These are phyloP conservation scores for Agaricus sinodeliciosus DNA, from an alignment of 768 basidiomycete genomes.

Conservation along the genomic window DNA sequence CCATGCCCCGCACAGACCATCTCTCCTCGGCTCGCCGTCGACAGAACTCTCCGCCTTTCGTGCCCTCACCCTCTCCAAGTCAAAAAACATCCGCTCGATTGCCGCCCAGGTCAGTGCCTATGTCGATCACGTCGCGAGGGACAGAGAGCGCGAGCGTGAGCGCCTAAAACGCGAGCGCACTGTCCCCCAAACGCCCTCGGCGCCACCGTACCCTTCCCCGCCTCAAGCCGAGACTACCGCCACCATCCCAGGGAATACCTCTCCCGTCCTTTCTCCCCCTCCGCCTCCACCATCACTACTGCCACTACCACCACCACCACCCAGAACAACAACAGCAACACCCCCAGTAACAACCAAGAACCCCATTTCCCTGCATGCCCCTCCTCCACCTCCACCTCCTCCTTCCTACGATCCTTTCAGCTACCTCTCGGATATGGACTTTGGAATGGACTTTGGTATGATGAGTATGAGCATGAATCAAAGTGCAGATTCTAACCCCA, in stretches of 20 bases:
- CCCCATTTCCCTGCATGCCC: constrained; percentile 11
- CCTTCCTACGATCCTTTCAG: constrained; percentile 38
- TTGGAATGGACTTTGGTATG: constrained; percentile 30
- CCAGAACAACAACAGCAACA: constrained; percentile 2
- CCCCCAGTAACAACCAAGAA: background rate
- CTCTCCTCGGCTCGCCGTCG: constrained; percentile 24
- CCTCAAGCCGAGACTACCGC: constrained; percentile 39
- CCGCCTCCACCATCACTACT: constrained; percentile 1
- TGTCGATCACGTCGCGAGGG: constrained; percentile 69
- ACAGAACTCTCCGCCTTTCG: constrained; percentile 32
- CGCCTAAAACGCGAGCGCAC: constrained; percentile 55
- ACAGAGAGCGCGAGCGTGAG: constrained; percentile 74
- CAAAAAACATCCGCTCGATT: constrained; percentile 42
- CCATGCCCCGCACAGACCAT: constrained; percentile 15
- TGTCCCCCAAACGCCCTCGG: constrained; percentile 4
- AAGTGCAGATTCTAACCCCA: constrained; percentile 5
- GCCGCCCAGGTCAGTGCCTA: constrained; percentile 61
- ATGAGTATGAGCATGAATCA: constrained; percentile 26
- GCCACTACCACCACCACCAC: constrained; percentile 4
- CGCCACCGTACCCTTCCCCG: constrained; percentile 48
- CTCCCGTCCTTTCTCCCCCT: constrained; percentile 19
- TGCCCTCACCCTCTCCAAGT: constrained; percentile 44
- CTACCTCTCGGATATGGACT: constrained; percentile 41
- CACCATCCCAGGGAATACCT: constrained; percentile 18
- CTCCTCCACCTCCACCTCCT: constrained; percentile 18